Conservation (phyloP, 441 rosid genomes). For the Erodium trifolium region DNA sequence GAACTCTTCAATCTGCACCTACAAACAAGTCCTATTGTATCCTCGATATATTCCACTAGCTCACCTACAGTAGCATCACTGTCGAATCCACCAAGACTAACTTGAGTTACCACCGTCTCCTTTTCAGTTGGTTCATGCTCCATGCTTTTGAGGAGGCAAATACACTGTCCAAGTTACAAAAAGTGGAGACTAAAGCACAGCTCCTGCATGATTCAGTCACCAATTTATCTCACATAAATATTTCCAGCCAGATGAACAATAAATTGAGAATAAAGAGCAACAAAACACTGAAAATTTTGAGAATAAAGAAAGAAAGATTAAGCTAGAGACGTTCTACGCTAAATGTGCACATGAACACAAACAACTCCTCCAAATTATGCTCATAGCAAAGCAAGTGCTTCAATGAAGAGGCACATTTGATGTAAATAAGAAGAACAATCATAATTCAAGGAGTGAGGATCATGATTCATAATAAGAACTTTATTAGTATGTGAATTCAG, state of each 20-base stretch:
- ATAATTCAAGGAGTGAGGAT: not conserved
- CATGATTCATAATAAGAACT: not conserved
- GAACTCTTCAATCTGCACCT: constrained; percentile 71
- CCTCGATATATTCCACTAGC: constrained; percentile 44
- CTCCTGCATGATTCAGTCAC: not conserved
- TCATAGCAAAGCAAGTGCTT: not conserved
- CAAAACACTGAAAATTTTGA: not conserved
- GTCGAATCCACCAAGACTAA: constrained; percentile 65
- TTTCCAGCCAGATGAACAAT: not conserved
- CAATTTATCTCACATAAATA: not conserved
- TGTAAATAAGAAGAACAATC: not conserved
- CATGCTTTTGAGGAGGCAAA: not conserved
- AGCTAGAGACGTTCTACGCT: not conserved
- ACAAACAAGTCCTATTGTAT: constrained; percentile 49
- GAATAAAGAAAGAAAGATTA: not conserved
- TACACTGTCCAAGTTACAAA: not conserved
- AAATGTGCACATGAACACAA: not conserved
- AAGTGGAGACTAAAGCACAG: not conserved
- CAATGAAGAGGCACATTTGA: not conserved
- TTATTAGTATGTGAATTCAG: too few species aligned
- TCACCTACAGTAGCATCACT: constrained; percentile 39
- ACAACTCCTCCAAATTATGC: not conserved
- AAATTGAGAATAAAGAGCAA: not conserved
- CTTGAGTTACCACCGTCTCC: constrained; percentile 60
- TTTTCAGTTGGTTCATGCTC: constrained; percentile 15